Evolutionary conservation across 441 rosid genomes (phyloP), one percentile per base, ranked within the genome.

Genomic region (Pelargonium myrrhifolium): DNA sequence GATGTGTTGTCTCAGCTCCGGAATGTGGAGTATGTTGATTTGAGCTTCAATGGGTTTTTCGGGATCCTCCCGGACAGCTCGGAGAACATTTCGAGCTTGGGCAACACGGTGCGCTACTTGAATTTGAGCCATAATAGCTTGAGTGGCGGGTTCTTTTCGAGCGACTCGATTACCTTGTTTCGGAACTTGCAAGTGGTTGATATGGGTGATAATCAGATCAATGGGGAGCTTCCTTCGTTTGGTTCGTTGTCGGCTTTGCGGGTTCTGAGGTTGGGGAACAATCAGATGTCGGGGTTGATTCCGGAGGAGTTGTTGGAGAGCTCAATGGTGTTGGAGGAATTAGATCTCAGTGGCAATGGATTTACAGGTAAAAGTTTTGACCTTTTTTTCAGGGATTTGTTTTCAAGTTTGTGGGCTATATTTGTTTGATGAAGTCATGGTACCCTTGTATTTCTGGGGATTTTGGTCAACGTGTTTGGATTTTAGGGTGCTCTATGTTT

Each of bases 311-410:
- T 93, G 84, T 37, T 87, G 42, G 84, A 85, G 71, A 86, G 87
- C 21, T 73, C 78, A 40, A 77, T 81, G 67, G 87, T 85, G 0
- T 21, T 90, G 78, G 82, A 43, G 56, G 96, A 85, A 77, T 64
- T 93, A 86, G 97, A 93, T 90, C 97, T 93, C 72, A 85, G 97
- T 68, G 77, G 79, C 80, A 93, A 90, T 74, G 91, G 86, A 66
- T 90, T 93, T 71, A 90, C 94, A 72, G 98, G 98, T 89, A 78
- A 73, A 11, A 28, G 62, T 24, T 55, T 77, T 55, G 65, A 68
- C 60, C 60, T 22, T 77, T 65, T 42, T 42, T 42, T 14, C 47
- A 42, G 47, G 47, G 47, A 42, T 35, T 35, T 35, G 39, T 4
- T 35, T 35, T 35, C 39, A 42, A 42, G 3, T 42, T 9, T 42